Conservation (phyloP, 371 early-diverging fungal genomes). For the Haplosporangium sp. region DNA sequence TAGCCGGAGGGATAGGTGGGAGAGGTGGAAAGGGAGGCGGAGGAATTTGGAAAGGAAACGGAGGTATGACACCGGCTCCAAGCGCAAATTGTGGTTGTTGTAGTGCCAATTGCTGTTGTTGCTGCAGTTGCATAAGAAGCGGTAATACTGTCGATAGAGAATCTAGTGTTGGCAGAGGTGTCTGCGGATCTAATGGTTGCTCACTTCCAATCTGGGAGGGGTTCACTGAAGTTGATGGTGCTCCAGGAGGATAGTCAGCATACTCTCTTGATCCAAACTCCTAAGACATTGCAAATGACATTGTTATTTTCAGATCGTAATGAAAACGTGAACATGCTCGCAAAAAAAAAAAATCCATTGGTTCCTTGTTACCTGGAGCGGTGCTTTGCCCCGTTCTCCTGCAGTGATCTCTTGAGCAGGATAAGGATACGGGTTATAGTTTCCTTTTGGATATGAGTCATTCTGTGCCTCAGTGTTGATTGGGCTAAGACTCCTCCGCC, state of each 20-base stretch:
- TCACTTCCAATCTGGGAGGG: not conserved
- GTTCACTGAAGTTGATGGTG: not conserved
- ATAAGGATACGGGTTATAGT: not conserved
- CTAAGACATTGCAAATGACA: not conserved
- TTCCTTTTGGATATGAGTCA: not conserved
- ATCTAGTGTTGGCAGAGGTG: not conserved
- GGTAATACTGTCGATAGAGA: not conserved
- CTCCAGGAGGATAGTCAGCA: not conserved
- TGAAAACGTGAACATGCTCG: not conserved
- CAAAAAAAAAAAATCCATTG: not conserved
- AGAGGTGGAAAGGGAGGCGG: not conserved
- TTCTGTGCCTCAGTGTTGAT: not conserved
- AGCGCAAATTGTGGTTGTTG: not conserved
- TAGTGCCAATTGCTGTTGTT: slow-evolving; percentile 4
- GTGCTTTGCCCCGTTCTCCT: not conserved
- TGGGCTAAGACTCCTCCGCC: slow-evolving; percentile 9
- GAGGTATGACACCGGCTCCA: not conserved
- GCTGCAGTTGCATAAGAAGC: slow-evolving; percentile 1
- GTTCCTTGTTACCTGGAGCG: not conserved
- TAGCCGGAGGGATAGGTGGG: not conserved
- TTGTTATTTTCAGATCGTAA: not conserved
- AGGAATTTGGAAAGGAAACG: not conserved
- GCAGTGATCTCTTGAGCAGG: not conserved
- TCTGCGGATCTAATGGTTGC: not conserved
- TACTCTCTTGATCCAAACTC: not conserved